Evolutionary conservation across 768 basidiomycete genomes (phyloP).

Genomic region (Rhizopogon vulgaris): DNA sequence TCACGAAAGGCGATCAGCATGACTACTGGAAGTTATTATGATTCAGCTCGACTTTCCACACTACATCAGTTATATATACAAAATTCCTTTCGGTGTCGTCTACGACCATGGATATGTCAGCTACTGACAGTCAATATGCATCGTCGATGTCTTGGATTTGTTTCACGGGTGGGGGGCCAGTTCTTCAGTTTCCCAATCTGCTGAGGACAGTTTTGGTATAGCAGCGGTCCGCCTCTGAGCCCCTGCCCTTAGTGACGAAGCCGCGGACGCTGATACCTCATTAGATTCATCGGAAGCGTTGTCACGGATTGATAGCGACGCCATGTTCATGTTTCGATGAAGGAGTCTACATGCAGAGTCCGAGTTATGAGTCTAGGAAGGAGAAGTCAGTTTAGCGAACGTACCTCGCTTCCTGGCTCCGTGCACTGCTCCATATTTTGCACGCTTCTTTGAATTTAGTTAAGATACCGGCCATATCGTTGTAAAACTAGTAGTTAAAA

Average conservation of each 20-base stretch:
- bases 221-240: slow-evolving; percentile 27
- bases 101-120: too few species aligned
- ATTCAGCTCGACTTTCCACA: background rate
- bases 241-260: background rate
- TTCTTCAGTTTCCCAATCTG: slow-evolving; percentile 51
- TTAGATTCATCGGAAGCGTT: background rate
- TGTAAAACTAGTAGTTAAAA: slow-evolving; percentile 68
- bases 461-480: slow-evolving; percentile 70
- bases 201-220: slow-evolving; percentile 42
- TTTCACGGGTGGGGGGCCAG: slow-evolving; percentile 33
- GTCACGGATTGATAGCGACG: slow-evolving; percentile 28
- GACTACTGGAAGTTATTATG: too few species aligned
- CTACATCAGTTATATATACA: background rate
- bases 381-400: slow-evolving; percentile 14
- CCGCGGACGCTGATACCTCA: background rate
- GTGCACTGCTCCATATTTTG: slow-evolving; percentile 62
- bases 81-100: background rate
- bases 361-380: background rate
- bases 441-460: slow-evolving; percentile 71
- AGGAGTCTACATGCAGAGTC: slow-evolving; percentile 11
- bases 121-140: background rate
- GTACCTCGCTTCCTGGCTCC: slow-evolving; percentile 74
- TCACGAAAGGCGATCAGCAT: too few species aligned
- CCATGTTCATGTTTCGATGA: slow-evolving; percentile 14
- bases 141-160: background rate